Conservation (phyloP, 1,284 basidiomycete species). For the Moesziomyces aphidis region DNA sequence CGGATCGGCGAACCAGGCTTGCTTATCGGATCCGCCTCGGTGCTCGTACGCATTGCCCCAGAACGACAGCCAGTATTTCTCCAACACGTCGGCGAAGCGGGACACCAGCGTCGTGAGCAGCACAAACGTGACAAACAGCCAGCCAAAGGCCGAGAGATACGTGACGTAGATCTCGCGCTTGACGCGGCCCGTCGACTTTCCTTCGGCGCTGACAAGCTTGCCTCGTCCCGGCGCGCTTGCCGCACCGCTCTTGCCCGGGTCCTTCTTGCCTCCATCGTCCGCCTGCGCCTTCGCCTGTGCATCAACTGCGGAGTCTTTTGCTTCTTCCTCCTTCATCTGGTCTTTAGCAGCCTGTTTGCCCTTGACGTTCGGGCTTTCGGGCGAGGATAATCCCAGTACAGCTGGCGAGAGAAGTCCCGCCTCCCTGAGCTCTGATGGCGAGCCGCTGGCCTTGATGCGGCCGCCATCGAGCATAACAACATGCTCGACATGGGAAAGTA, state of each 20-base stretch:
- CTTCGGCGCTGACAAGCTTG: conserved; percentile 78
- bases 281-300: conserved; percentile 26
- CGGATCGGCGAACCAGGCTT: conserved; percentile 10
- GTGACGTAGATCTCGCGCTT: conserved; percentile 83
- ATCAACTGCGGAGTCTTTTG: conserved; percentile 29
- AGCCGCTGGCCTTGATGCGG: conserved; percentile 34
- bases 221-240: conserved; percentile 13
- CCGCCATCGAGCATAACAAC: conserved; percentile 55
- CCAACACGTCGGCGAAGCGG: conserved; percentile 21
- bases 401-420: conserved; percentile 19
- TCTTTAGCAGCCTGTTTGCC: conserved; percentile 43
- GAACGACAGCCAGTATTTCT: conserved; percentile 42
- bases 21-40: neutral
- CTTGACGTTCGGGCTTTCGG: conserved; percentile 43
- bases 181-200: conserved; percentile 79
- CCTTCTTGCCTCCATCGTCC: neutral
- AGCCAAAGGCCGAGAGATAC: conserved; percentile 73
- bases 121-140: conserved; percentile 17
- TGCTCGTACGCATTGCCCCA: conserved; percentile 34
- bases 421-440: conserved; percentile 72
- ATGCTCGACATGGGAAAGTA: conserved; percentile 31
- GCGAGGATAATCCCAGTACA: conserved; percentile 54
- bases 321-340: conserved; percentile 30
- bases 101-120: conserved; percentile 23
- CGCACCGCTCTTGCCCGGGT: conserved; percentile 5